Conservation (phyloP, 352 stramenopile genomes). For the Phytopythium chamaehyphon region DNA sequence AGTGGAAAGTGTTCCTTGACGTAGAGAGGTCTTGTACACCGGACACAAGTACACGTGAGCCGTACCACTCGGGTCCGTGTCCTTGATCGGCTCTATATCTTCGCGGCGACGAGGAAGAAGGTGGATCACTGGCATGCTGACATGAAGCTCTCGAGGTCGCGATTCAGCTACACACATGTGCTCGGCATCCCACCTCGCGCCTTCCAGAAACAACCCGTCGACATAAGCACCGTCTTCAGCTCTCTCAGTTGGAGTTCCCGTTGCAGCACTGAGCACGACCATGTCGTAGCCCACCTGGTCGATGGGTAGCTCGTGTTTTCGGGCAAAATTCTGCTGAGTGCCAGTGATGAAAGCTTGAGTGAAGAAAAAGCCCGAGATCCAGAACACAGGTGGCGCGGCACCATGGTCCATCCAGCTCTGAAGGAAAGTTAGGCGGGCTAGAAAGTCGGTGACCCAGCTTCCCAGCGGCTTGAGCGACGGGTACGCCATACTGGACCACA, state of each 20-base stretch:
- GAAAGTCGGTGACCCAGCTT: conserved; percentile 90
- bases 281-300: conserved; percentile 91
- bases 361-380: conserved; percentile 94
- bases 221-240: conserved; percentile 88
- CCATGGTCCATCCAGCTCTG: conserved; percentile 80
- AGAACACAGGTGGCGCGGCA: conserved; percentile 82
- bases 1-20: conserved; percentile 89
- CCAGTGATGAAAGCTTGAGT: conserved; percentile 94
- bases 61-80: conserved; percentile 87
- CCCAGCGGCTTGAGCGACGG: conserved; percentile 91
- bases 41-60: conserved; percentile 90
- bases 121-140: conserved; percentile 83
- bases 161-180: conserved; percentile 80
- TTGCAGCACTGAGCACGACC: conserved; percentile 53
- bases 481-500: conserved; percentile 86
- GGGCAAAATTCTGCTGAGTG: conserved; percentile 92
- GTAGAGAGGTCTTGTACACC: conserved; percentile 91
- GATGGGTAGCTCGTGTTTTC: conserved; percentile 89
- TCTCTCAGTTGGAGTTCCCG: conserved; percentile 35
- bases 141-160: conserved; percentile 80
- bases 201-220: conserved; percentile 89
- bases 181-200: conserved; percentile 76
- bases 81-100: conserved; percentile 86
- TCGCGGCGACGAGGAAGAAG: conserved; percentile 74
- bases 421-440: conserved; percentile 77